Conservation (phyloP, 768 basidiomycete genomes). For the Lanmaoa pseudosensibilis region DNA sequence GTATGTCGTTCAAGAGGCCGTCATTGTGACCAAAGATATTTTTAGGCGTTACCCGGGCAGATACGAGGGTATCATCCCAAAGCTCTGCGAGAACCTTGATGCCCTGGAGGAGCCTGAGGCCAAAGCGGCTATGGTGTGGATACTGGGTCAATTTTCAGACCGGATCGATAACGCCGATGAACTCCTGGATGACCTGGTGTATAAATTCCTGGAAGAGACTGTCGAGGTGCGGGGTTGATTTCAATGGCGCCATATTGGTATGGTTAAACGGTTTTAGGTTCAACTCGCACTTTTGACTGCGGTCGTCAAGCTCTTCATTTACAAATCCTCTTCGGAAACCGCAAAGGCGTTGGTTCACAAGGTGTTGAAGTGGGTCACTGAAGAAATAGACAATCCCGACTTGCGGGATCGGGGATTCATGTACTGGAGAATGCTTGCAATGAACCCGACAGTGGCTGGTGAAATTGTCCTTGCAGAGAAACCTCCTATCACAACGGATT, state of each 20-base stretch:
- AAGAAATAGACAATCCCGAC: constrained; percentile 98
- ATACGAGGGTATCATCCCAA: constrained; percentile 96
- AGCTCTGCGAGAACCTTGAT: constrained; percentile 89
- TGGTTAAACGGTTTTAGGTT: constrained; percentile 52
- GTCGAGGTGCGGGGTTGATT: constrained; percentile 63
- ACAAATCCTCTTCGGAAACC: constrained; percentile 78
- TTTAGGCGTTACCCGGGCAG: constrained; percentile 95
- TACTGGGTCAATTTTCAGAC: constrained; percentile 94
- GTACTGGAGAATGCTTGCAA: constrained; percentile 97
- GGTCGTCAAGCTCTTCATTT: constrained; percentile 93
- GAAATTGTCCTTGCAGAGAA: constrained; percentile 92
- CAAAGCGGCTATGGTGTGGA: constrained; percentile 98
- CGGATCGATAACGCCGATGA: constrained; percentile 96
- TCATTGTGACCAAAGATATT: constrained; percentile 97
- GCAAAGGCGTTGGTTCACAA: constrained; percentile 91
- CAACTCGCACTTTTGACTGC: constrained; percentile 95
- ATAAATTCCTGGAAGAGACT: constrained; percentile 90
- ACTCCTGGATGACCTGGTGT: constrained; percentile 86
- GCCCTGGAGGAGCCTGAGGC: constrained; percentile 93
- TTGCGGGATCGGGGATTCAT: constrained; percentile 96
- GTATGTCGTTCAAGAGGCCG: constrained; percentile 96
- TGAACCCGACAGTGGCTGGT: constrained; percentile 84
- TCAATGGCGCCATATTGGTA: background rate
- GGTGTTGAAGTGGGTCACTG: constrained; percentile 95
- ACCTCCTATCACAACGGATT: constrained; percentile 96